Evolutionary conservation across 805 yeast genomes (phyloP).

Genomic region (Lipomyces yamanashiensis): DNA sequence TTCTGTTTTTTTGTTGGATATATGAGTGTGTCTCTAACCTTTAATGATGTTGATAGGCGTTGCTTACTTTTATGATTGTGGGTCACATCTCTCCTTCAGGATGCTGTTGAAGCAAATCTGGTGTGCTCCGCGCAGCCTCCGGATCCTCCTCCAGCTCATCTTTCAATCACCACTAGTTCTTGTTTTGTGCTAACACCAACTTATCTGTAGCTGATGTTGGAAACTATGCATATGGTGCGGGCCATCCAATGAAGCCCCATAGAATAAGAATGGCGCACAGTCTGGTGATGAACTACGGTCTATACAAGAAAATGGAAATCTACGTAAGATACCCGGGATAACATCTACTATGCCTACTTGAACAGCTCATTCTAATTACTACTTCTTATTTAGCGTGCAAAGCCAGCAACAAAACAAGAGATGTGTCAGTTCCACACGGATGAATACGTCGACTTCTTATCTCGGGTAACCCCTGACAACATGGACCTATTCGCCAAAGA

Average conservation of each 20-base stretch:
- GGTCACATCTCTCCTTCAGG: constrained; percentile 17
- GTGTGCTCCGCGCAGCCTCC: neutral
- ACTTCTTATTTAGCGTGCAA: constrained; percentile 61
- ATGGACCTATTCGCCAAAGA: constrained; percentile 66
- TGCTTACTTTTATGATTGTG: constrained; percentile 75
- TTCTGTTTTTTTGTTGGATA: neutral
- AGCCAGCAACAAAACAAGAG: constrained; percentile 96
- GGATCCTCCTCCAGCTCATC: neutral
- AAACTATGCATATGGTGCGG: constrained; percentile 96
- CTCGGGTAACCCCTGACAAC: constrained; percentile 32
- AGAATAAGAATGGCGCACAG: constrained; percentile 99
- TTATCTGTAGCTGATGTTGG: constrained; percentile 75
- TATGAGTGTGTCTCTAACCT: neutral
- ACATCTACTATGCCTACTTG: neutral
- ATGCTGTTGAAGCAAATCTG: neutral
- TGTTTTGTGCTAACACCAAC: neutral
- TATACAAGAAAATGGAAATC: constrained; percentile 95
- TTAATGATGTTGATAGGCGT: constrained; percentile 46
- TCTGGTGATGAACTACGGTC: constrained; percentile 93
- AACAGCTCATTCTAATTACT: neutral
- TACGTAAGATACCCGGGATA: constrained; percentile 50
- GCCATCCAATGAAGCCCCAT: constrained; percentile 99
- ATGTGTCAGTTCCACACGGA: constrained; percentile 99
- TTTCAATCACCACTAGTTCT: neutral
- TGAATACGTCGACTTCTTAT: constrained; percentile 84